phyloP scores from a whole-genome alignment of 129 eudicot genomes.

The Centella asiatica region DNA sequence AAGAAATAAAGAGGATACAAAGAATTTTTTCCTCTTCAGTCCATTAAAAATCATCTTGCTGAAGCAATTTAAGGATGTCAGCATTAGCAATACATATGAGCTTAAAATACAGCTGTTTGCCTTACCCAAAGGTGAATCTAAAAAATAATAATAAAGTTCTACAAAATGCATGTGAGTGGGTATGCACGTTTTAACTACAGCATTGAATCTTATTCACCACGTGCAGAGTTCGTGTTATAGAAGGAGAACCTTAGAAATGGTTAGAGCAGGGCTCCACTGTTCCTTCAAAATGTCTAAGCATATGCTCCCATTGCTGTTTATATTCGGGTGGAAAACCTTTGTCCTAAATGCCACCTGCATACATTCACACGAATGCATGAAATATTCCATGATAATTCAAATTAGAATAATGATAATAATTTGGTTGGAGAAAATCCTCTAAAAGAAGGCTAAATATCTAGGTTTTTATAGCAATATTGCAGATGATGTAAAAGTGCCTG shows the following conservation, averaged over 20 bases:
- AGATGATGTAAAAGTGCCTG: too few species aligned
- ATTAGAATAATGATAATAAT: too few species aligned
- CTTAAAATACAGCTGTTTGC: too few species aligned
- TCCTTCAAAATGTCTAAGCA: constrained; percentile 6
- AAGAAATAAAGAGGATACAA: too few species aligned
- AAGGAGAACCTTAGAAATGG: constrained; percentile 8
- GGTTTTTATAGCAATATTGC: too few species aligned
- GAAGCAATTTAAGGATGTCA: too few species aligned
- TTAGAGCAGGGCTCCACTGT: constrained; percentile 10
- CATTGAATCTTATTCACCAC: background rate
- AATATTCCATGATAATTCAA: background rate
- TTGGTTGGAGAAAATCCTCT: too few species aligned
- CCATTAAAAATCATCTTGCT: too few species aligned
- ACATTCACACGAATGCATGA: background rate
- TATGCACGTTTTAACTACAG: background rate
- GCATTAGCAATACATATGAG: too few species aligned
- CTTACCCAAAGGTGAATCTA: too few species aligned
- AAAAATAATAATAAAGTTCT: background rate
- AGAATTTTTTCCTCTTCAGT: too few species aligned
- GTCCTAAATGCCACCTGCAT: constrained; percentile 5
- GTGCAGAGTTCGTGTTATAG: background rate
- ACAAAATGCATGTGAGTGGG: background rate
- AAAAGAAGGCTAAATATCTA: too few species aligned
- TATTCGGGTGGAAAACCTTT: constrained; percentile 7
- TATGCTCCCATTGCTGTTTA: constrained; percentile 7